Base-by-base conservation (phyloP, 305 asterid genomes). In the Lippia alba region DNA sequence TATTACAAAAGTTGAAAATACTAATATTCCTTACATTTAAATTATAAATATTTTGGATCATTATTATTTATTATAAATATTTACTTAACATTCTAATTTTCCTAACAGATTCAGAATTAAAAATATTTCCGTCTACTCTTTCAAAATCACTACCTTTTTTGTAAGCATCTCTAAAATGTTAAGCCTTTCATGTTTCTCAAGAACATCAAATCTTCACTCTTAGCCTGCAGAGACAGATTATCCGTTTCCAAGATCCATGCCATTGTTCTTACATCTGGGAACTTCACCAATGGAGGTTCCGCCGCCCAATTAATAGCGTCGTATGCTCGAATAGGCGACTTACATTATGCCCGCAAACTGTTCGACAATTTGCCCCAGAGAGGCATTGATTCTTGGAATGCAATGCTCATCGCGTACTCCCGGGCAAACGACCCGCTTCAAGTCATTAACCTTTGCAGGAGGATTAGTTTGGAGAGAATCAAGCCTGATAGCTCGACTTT, bases 401-500 rank as follows among this genome's bases (percentile, higher is more conserved):
- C 96, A 15, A 75, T 92, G 80, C 76, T 92, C 67, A 70, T 83
- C 17, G 87, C 78, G 10, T 84, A 77, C 71, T 88, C 86, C 34
- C 82, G 86, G 10, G 64, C 72, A 16, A 76, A 81, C 63, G 50
- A 11, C 49, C 85, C 82, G 0, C 20, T 14, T 32, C 79, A 83
- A 75, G 92, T 79, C 62, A 17, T 85, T 24, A 51, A 71, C 41
- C 56, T 81, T 56, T 90, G 85, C 69, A 74, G 75, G 48, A 68
- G 60, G 55, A 76, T 88, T 92, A 63, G 45, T 6, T 65, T 55
- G 30, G 85, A 77, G 16, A 71, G 79, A 56, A 77, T 77, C 36
- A 85, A 80, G 79, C 96, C 87, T 8, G 96, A 92, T 68, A 92
- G 94, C 89, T 88, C 98, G n/a, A 86, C 94, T 70, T 90, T 92